Conservation (phyloP, 1,284 basidiomycete species). For the Rhizoctonia solani region DNA sequence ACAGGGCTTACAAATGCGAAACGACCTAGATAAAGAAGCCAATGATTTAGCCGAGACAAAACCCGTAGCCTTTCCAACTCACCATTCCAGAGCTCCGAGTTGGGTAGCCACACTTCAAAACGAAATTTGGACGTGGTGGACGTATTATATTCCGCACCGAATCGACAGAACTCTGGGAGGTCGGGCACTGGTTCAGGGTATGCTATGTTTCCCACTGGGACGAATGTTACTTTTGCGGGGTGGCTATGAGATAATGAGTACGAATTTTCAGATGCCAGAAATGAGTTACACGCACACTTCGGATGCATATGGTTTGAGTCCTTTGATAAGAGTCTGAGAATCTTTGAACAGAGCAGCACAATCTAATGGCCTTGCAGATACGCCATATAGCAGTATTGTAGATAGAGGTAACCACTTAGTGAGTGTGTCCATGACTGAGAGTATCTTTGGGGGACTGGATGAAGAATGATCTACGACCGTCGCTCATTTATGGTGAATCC, state of each 20-base stretch:
- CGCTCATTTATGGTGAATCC: background rate
- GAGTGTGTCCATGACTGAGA: background rate
- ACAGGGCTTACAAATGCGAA: slow-evolving; percentile 22
- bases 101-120: background rate
- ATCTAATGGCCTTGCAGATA: slow-evolving; percentile 4
- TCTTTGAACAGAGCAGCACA: slow-evolving; percentile 11
- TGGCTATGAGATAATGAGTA: background rate
- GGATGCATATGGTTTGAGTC: slow-evolving; percentile 24
- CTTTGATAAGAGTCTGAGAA: slow-evolving; percentile 3
- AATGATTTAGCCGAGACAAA: background rate
- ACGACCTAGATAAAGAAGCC: background rate
- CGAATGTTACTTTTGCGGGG: slow-evolving; percentile 28
- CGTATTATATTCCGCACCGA: slow-evolving; percentile 27
- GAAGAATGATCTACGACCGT: background rate
- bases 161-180: slow-evolving; percentile 30
- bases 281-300: background rate
- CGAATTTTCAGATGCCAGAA: background rate
- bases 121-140: slow-evolving; percentile 12
- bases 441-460: background rate
- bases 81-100: slow-evolving; percentile 1
- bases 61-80: background rate
- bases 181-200: slow-evolving; percentile 22
- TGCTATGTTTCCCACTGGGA: slow-evolving; percentile 4
- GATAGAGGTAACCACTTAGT: slow-evolving; percentile 1
- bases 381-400: background rate